Base-by-base conservation (phyloP, 345 rosid genomes). In the Zanthoxylum bungeanum region DNA sequence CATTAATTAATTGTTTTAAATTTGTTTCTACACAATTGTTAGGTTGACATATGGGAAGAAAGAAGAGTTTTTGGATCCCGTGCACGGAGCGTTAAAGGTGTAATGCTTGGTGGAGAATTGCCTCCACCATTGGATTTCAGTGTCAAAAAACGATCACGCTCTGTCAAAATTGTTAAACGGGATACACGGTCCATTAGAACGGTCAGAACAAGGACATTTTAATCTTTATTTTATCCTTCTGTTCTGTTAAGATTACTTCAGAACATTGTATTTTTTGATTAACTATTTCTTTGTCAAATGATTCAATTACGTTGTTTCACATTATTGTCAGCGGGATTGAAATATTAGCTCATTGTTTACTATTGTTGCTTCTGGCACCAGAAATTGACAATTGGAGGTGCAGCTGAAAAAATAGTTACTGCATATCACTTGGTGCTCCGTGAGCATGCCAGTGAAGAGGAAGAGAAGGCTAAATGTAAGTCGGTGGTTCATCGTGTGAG, bases 11-110 rank as follows among this genome's bases (percentile, higher is more conserved):
- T 31, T 46, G 7, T 31, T 9, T 78, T 56, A 59, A 44, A 42
- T 14, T 25, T 16, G 25, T 64, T 61, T 30, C 7, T 60, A 37
- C 34, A 0, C 68, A 66, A 25, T 59, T 71, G 30, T 34, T 65
- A 92, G 99, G 91, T 95, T 46, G 81, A 73, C 72, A 92, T 95
- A 84, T 95, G 99, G 99, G 98, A 92, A 80, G 98, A 95, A 58
- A 83, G 98, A 76, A 88, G 88, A 80, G 98, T 92, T 39, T 95
- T 95, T 81, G 98, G 99, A 63, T 89, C 98, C 3, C 91, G 82
- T 71, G 87, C 91, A 0, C 81, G 66, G 76, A 79, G 85, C 68
- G 84, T 92, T 33, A 88, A 56, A 76, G 97, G 87, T 76, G 77
- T 88, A 39, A 91, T 92, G 96, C 93, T 92, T 49, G 89, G 93